Evolutionary conservation across 345 rosid genomes (phyloP), one percentile per base, ranked within the genome.

Genomic region (Sisymbrium altissimum): DNA sequence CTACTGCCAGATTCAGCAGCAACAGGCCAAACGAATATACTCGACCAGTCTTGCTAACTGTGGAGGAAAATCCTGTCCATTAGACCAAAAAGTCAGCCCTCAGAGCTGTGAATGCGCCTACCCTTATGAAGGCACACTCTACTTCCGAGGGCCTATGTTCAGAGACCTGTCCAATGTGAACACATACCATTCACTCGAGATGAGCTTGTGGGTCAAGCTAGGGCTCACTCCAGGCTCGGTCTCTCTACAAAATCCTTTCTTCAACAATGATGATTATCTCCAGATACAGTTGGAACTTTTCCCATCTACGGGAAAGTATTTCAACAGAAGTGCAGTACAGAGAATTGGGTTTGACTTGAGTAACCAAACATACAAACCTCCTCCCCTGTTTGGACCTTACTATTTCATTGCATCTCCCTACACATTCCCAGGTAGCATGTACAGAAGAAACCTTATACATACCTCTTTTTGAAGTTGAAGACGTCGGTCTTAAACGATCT

Each of bases 301-400:
- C 81, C 96, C 97, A 9, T 29, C 92, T 39, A 15, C 14, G 3
- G 91, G 85, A 5, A 82, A 81, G 44, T 83, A 75, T 78, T 88
- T 95, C 67, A 87, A 92, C 62, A 69, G 94, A 76, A 66, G 84
- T 1, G 89, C 84, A 81, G 69, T 95, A 55, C 86, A 78, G 40
- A 85, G 83, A 79, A 78, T 95, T 52, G 99, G 99, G 25, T 90
- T 88, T 75, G 81, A 86, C 66, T 73, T 95, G 79, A 92, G 89
- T 64, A 90, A 92, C 71, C 99, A 95, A 81, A 90, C 93, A 41
- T 90, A 75, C 66, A 90, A 90, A 77, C 96, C 97, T 66, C 99
- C 99, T 15, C 73, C 81, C 14, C 80, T 75, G 45, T 92, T 92
- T 60, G 97, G 97, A 64, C 97, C 99, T 33, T 95, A 92, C 77